phyloP scores from a whole-genome alignment of 306 rosid species.

The Quercus parvula region DNA sequence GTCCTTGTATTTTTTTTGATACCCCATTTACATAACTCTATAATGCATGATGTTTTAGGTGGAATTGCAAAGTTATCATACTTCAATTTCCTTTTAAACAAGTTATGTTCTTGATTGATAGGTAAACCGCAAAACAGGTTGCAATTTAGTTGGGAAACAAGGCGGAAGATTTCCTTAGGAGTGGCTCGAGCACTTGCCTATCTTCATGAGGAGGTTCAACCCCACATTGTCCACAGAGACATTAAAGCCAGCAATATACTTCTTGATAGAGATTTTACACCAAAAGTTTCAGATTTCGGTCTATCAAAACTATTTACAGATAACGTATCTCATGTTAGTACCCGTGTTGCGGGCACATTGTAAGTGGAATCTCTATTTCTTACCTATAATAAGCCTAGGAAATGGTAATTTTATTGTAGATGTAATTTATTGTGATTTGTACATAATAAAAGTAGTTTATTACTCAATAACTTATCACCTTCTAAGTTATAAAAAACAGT shows the following conservation, averaged over 20 bases:
- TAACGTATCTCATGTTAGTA: conserved; percentile 66
- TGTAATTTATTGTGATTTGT: no score
- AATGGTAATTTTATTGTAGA: no score
- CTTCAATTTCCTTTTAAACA: no score
- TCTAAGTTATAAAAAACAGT: no score
- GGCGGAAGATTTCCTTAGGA: conserved; percentile 57
- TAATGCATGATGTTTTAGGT: background rate
- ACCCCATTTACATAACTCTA: no score
- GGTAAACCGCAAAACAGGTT: conserved; percentile 58
- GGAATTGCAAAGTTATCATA: background rate
- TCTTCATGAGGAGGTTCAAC: conserved; percentile 72
- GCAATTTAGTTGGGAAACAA: conserved; percentile 62
- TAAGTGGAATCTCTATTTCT: conserved; percentile 32
- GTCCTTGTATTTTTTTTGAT: background rate
- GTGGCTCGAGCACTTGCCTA: conserved; percentile 72
- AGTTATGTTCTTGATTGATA: conserved; percentile 27
- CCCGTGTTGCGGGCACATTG: conserved; percentile 97
- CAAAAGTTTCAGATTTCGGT: conserved; percentile 85
- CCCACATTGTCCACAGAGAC: conserved; percentile 84
- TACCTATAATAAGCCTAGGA: no score
- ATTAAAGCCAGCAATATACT: conserved; percentile 86
- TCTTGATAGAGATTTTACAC: conserved; percentile 55
- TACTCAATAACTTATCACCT: no score
- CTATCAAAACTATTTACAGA: conserved; percentile 67
- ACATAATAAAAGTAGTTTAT: no score